Base-by-base conservation (phyloP, 805 yeast genomes). In the Saccharomyces kudriavzevii region DNA sequence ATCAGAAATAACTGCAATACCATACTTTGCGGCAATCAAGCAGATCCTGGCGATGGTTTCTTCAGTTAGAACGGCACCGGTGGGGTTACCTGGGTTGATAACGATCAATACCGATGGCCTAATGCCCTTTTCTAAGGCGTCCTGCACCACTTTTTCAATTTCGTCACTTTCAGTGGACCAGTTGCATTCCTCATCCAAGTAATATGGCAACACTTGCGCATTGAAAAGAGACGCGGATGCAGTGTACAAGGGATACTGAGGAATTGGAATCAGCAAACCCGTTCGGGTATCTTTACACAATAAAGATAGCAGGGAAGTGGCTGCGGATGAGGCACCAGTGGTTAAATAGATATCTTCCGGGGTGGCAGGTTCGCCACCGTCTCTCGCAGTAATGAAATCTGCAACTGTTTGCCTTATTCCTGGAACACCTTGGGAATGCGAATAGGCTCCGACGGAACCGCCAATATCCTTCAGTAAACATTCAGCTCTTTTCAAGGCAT, bases 71-170 rank as follows among this genome's bases (percentile, higher is more conserved):
- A 90, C 82, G 0, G 96, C 80, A 40, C 99, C 99, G 0, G 99
- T 94, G 56, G 99, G 99, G 72, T 94, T 94, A 52, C 99, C 98
- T 1, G 99, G 99, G 73, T 94, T 94, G 65, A 94, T 94, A 17
- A 94, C 87, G 1, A 92, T 97, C 53, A 94, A 73, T 53, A 92
- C 84, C 60, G 88, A 81, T 58, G 94, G 85, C 10, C 70, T 74
- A 28, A 87, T 70, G 1, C 88, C 89, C 26, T 80, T 71, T 5
- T 68, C 67, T 1, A 70, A 58, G 22, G 87, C 75, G 20, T 78
- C 75, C 24, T 69, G 61, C 49, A 86, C 79, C 48, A 80, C 74
- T 0, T 68, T 54, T 58, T 81, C 81, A 62, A 89, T 81, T 63
- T 83, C 85, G 6, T 70, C 65, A 2, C 94, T 79, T 62, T 87